Evolutionary conservation across 192 early-diverging fungal species (phyloP).

Genomic region (Chytriomyces sp.): DNA sequence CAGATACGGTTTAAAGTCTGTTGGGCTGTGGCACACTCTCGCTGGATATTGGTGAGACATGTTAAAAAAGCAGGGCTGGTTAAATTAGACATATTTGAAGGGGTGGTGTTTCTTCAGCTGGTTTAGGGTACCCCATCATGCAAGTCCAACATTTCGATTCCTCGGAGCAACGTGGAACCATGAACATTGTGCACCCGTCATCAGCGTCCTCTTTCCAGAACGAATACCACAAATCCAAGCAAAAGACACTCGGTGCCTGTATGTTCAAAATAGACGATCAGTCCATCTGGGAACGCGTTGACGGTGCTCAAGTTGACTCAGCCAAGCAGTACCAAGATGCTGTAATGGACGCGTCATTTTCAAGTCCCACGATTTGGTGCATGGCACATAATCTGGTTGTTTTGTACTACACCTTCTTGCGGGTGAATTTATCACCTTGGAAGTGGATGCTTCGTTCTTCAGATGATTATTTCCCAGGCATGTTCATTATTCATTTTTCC

Average conservation of each 20-base stretch:
- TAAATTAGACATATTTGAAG: no score
- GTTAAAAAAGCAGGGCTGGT: no score
- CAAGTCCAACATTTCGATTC: no score
- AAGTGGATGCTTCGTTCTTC: slow-evolving; percentile 5
- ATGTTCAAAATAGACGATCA: slow-evolving; percentile 31
- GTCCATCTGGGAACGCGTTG: neutral
- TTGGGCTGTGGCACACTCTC: slow-evolving; percentile 32
- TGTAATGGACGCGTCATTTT: neutral
- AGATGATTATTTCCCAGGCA: slow-evolving; percentile 26
- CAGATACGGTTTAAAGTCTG: neutral
- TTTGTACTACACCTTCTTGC: slow-evolving; percentile 8
- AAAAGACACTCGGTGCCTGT: neutral
- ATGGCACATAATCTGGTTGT: slow-evolving; percentile 24
- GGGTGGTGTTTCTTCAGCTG: no score
- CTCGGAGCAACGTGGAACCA: neutral
- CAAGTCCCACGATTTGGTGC: slow-evolving; percentile 15
- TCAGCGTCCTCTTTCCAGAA: neutral
- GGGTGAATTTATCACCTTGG: neutral
- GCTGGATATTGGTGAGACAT: slow-evolving; percentile 25
- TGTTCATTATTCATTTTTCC: neutral
- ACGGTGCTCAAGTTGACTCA: neutral
- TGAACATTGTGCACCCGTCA: neutral
- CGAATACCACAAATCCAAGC: slow-evolving; percentile 4
- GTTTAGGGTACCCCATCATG: no score
- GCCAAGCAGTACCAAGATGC: neutral